These are phyloP conservation scores for Eucalyptus polyanthemos DNA, from an alignment of 345 rosid species.

Conservation along the genomic window DNA sequence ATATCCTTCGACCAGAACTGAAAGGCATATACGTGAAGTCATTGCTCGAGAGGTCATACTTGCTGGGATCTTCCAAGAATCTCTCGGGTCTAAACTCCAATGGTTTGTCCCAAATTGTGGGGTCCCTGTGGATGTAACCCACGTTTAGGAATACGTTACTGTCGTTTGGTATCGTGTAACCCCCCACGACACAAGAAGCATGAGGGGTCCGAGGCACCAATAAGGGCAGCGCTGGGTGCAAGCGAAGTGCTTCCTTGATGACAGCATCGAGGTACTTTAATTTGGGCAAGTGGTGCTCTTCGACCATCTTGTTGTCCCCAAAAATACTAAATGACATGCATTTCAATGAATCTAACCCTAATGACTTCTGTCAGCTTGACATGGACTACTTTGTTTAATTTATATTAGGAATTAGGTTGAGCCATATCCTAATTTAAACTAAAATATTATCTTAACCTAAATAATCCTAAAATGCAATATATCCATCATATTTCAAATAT, in stretches of 20 bases:
- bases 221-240: conserved; percentile 43
- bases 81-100: conserved; percentile 31
- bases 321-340: no score
- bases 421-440: no score
- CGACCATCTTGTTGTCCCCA: conserved; percentile 19
- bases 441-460: no score
- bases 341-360: no score
- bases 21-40: conserved; percentile 30
- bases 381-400: no score
- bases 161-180: conserved; percentile 29
- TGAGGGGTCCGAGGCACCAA: conserved; percentile 27
- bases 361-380: no score
- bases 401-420: no score
- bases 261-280: conserved; percentile 25
- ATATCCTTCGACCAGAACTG: conserved; percentile 41
- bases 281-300: conserved; percentile 30
- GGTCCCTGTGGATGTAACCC: conserved; percentile 44
- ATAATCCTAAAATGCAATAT: no score
- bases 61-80: conserved; percentile 7
- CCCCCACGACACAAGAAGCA: conserved; percentile 14
- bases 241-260: conserved; percentile 28
- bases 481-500: no score
- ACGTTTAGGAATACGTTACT: conserved; percentile 21
- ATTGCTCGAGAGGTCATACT: conserved; percentile 17
- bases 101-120: conserved; percentile 31